Evolutionary conservation across 1,139 yeast species (phyloP), one percentile per base, ranked within the genome.

Genomic region (Candida dubliniensis): DNA sequence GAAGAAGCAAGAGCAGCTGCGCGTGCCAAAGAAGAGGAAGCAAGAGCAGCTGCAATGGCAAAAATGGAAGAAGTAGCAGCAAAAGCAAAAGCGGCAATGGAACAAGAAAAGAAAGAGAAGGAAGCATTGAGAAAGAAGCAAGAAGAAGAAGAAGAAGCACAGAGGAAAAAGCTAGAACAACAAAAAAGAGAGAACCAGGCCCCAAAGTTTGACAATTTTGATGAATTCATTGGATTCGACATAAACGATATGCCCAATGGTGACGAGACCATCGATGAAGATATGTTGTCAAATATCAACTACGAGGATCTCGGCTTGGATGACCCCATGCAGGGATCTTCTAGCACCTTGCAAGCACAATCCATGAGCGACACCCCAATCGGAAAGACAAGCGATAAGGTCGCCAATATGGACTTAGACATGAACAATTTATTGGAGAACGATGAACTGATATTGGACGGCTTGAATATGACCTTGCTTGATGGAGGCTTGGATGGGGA

Each of bases 361-460:
- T 49, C 38, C 30, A 48, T 44, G n/a, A 44, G 40, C 23, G 44
- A 48, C 18, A 49, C 40, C 8, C 9, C n/a, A 30, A 29, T 29
- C n/a, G 29, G 29, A 25, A 44, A 12, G 38, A 41, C 15, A 44
- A 4, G n/a, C n/a, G n/a, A n/a, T n/a, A n/a, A n/a, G n/a, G n/a
- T n/a, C 26, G 76, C 70, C 46, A n/a, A n/a, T n/a, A 50, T 69
- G 36, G 74, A 71, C 46, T 68, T n/a, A n/a, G n/a, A n/a, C n/a
- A n/a, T 71, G 66, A 69, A 71, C 47, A 71, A 69, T 41, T 55
- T 73, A 36, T 55, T 73, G 32, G 76, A 71, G 2, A 72, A 66
- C 45, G 75, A 69, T 47, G 75, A 71, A 52, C 72, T 69, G 69
- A 58, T 72, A 10, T 55, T 74, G n/a, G 77, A 72, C 43, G 78